Conservation (phyloP, 306 rosid species). For the barrel medic (Medicago truncatula) region DNA sequence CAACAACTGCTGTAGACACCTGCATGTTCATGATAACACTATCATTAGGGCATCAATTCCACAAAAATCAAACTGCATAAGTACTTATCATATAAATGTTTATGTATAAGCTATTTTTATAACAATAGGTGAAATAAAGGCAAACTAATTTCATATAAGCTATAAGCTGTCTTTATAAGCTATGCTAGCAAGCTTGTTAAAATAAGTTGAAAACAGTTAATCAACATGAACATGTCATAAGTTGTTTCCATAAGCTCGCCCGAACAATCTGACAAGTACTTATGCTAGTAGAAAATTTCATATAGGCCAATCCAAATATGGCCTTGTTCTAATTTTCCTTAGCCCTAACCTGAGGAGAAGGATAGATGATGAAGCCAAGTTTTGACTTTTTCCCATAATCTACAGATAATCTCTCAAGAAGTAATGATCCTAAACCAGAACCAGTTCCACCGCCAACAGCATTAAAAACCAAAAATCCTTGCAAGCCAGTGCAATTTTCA, state of each 20-base stretch:
- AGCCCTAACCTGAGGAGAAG: constrained; percentile 74
- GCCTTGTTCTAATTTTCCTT: not conserved
- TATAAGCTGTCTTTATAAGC: no score
- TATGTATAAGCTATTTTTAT: no score
- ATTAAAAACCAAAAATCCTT: constrained; percentile 75
- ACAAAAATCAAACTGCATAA: no score
- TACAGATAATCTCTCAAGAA: constrained; percentile 69
- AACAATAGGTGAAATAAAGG: no score
- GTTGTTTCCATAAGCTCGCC: no score
- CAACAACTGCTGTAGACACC: constrained; percentile 89
- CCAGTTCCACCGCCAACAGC: constrained; percentile 93
- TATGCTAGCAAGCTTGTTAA: no score
- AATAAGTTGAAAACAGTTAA: no score
- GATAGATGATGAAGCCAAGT: constrained; percentile 76
- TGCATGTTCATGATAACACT: constrained; percentile 38
- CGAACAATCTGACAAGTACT: no score
- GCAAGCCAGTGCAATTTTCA: constrained; percentile 80
- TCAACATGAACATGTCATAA: no score
- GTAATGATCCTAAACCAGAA: constrained; percentile 77
- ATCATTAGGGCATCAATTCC: not conserved
- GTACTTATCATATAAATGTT: no score
- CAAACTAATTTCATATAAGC: no score
- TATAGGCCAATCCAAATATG: not conserved
- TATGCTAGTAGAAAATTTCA: no score
- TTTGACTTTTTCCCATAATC: constrained; percentile 80